These are phyloP conservation scores for Aulographum hederae DNA, from an alignment of 2,329 filamentous ascomycete species.

Conservation along the genomic window DNA sequence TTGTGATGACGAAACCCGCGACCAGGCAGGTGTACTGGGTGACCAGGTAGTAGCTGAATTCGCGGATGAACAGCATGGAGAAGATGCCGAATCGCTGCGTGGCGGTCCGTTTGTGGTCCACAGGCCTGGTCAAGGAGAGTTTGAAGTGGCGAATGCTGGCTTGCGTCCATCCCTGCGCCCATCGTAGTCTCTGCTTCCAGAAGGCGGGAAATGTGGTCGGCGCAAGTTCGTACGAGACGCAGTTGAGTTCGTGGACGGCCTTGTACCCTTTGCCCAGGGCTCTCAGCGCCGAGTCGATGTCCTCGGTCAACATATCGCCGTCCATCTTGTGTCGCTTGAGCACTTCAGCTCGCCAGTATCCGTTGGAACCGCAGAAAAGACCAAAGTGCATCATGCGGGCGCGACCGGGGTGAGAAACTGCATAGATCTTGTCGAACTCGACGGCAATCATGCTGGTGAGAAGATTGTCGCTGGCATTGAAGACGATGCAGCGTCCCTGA, in stretches of 20 bases:
- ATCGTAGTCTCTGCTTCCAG: constrained; percentile 31
- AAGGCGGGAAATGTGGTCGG: constrained; percentile 25
- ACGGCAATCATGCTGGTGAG: constrained; percentile 29
- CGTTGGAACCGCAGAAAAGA: constrained; percentile 30
- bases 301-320: constrained; percentile 30
- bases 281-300: constrained; percentile 30
- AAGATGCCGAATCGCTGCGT: constrained; percentile 25
- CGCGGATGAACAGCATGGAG: constrained; percentile 26
- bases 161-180: constrained; percentile 32
- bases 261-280: constrained; percentile 24
- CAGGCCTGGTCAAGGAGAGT: too few species aligned
- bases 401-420: constrained; percentile 29
- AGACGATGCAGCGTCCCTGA: constrained; percentile 30
- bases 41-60: constrained; percentile 29
- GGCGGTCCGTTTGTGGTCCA: constrained; percentile 20
- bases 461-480: constrained; percentile 26
- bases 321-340: constrained; percentile 30
- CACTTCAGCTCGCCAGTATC: constrained; percentile 27
- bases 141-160: constrained; percentile 24
- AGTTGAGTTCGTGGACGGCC: constrained; percentile 29
- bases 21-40: constrained; percentile 30
- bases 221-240: constrained; percentile 29
- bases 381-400: constrained; percentile 29
- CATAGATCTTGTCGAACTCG: constrained; percentile 34
- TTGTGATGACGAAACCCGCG: constrained; percentile 24